Conservation (phyloP, 176 grass and related monocot species). For the maize (Zea mays) region DNA sequence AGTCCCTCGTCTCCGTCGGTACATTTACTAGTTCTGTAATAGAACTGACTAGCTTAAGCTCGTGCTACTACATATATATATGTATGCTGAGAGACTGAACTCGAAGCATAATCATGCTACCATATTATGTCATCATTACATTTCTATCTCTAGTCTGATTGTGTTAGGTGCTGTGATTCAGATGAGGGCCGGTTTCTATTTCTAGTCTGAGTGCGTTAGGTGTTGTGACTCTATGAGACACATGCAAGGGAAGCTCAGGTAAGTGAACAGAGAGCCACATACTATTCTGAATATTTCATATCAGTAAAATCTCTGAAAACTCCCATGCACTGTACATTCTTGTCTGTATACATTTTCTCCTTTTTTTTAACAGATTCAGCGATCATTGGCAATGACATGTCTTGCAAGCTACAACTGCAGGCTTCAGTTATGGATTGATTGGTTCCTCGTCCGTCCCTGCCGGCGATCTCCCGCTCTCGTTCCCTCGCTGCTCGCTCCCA, state of each 20-base stretch:
- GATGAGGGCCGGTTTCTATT: background rate
- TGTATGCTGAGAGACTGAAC: constrained; percentile 30
- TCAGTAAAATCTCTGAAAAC: background rate
- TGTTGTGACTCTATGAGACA: no score
- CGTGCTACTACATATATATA: background rate
- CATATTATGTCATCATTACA: background rate
- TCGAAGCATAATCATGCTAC: constrained; percentile 8
- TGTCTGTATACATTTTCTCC: background rate
- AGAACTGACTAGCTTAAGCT: constrained; percentile 11
- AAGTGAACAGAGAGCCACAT: background rate
- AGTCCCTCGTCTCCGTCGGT: constrained; percentile 41
- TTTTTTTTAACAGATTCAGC: background rate
- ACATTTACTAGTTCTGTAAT: constrained; percentile 29
- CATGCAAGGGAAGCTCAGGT: background rate
- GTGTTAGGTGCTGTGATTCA: constrained; percentile 2
- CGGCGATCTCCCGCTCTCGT: background rate
- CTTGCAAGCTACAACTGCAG: background rate
- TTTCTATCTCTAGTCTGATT: background rate
- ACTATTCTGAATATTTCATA: background rate
- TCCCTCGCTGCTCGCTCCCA: constrained; percentile 8
- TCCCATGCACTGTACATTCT: background rate
- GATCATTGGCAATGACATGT: background rate
- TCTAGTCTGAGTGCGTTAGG: no score
- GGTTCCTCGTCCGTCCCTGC: background rate
- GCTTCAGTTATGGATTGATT: constrained; percentile 3